Evolutionary conservation across 1,284 basidiomycete genomes (phyloP).

Genomic region (Takashimella tepidaria): DNA sequence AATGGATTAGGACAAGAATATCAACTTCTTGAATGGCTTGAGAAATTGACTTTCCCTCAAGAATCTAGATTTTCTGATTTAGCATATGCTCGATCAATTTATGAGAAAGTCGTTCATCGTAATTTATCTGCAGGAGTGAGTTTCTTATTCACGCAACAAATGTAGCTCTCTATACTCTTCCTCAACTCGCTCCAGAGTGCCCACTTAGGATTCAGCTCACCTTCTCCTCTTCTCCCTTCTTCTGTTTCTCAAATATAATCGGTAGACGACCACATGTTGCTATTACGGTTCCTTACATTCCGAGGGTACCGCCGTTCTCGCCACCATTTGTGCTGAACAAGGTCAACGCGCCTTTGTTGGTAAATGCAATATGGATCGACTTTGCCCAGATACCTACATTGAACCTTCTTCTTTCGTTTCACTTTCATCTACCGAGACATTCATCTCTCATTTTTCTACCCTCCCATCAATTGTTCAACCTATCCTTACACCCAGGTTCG

Average conservation of each 20-base stretch:
- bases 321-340: constrained; percentile 62
- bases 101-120: constrained; percentile 67
- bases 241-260: too few relatives aligned
- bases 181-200: too few relatives aligned
- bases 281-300: constrained; percentile 84
- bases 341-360: constrained; percentile 86
- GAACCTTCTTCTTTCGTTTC: constrained; percentile 61
- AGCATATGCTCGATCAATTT: constrained; percentile 65
- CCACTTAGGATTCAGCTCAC: neutral
- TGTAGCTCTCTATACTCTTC: too few relatives aligned
- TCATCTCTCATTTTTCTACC: constrained; percentile 64
- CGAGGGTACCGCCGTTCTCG: constrained; percentile 73
- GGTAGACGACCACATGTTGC: constrained; percentile 89
- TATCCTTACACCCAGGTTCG: constrained; percentile 90
- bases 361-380: constrained; percentile 89
- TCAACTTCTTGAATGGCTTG: constrained; percentile 86
- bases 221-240: constrained; percentile 8
- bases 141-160: too few relatives aligned
- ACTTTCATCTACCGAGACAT: constrained; percentile 57
- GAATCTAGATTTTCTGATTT: constrained; percentile 74
- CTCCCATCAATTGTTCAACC: constrained; percentile 70
- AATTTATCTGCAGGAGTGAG: constrained; percentile 71
- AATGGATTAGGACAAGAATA: constrained; percentile 60
- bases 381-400: constrained; percentile 65
- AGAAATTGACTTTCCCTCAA: constrained; percentile 80